These are phyloP conservation scores for Casuarina equisetifolia DNA, from an alignment of 306 rosid species.

Conservation along the genomic window DNA sequence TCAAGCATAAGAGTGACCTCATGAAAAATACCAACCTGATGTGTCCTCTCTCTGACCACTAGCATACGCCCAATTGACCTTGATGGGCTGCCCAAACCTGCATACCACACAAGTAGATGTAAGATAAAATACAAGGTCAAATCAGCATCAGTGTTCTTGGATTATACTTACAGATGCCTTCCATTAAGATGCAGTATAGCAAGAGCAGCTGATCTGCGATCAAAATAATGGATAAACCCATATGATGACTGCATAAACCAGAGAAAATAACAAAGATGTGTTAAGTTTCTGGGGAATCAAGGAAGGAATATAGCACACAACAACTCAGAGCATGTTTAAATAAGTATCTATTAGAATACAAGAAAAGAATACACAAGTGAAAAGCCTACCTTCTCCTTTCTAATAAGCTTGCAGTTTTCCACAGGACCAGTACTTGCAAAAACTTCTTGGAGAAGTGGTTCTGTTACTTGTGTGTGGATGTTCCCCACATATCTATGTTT, in stretches of 20 bases:
- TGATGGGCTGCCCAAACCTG: conserved; percentile 99
- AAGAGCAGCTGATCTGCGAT: conserved; percentile 93
- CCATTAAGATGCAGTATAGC: conserved; percentile 93
- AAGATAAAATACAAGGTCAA: conserved; percentile 24
- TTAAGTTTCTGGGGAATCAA: conserved; percentile 3
- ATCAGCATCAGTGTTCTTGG: background rate
- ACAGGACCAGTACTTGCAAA: conserved; percentile 88
- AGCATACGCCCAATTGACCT: conserved; percentile 99
- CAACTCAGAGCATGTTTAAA: background rate
- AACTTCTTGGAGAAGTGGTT: conserved; percentile 98
- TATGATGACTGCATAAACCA: conserved; percentile 83
- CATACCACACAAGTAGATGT: conserved; percentile 29
- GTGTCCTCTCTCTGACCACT: conserved; percentile 99
- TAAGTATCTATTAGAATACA: background rate
- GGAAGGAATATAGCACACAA: background rate
- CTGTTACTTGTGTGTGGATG: conserved; percentile 92
- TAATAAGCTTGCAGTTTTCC: conserved; percentile 91
- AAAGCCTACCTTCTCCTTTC: conserved; percentile 81
- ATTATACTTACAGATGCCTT: conserved; percentile 79
- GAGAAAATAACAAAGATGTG: conserved; percentile 7
- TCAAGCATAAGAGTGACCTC: conserved; percentile 6
- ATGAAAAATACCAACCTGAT: conserved; percentile 57
- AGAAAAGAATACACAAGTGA: background rate
- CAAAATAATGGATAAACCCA: conserved; percentile 93
- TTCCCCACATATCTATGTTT: conserved; percentile 93